Conservation (phyloP, 345 rosid genomes). For the Firmiana major region DNA sequence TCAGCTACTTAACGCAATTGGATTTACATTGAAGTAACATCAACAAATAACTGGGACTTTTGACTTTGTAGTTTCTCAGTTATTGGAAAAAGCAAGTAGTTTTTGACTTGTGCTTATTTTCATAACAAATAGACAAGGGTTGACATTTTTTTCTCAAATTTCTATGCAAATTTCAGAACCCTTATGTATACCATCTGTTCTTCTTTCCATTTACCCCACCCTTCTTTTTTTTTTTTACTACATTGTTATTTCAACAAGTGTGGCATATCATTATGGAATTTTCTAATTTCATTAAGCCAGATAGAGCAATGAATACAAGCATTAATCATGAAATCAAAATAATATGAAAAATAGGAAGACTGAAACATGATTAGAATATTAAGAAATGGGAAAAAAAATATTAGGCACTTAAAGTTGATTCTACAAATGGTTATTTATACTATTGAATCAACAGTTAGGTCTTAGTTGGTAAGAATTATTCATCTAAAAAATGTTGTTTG, state of each 20-base stretch:
- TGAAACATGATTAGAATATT: background rate
- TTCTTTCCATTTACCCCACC: background rate
- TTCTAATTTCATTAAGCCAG: background rate
- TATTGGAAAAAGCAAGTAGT: background rate
- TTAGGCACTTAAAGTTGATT: background rate
- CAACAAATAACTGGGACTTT: background rate
- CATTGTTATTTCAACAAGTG: background rate
- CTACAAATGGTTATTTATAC: background rate
- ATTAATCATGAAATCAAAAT: background rate
- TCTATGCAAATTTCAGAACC: background rate
- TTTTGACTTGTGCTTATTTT: background rate
- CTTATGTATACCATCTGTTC: background rate
- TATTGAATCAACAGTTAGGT: background rate
- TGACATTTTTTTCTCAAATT: background rate
- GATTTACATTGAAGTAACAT: background rate
- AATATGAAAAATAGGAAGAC: background rate
- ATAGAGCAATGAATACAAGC: background rate
- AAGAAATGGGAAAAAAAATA: background rate
- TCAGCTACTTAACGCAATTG: background rate
- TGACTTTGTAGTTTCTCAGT: background rate
- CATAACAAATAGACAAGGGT: background rate
- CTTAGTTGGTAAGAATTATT: background rate
- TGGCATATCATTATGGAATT: background rate
- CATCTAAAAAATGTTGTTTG: background rate
- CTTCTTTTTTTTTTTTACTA: too few relatives aligned